Evolutionary conservation across 768 basidiomycete genomes (phyloP), one percentile per base, ranked within the genome.

Genomic region (Rhodocollybia butyracea): DNA sequence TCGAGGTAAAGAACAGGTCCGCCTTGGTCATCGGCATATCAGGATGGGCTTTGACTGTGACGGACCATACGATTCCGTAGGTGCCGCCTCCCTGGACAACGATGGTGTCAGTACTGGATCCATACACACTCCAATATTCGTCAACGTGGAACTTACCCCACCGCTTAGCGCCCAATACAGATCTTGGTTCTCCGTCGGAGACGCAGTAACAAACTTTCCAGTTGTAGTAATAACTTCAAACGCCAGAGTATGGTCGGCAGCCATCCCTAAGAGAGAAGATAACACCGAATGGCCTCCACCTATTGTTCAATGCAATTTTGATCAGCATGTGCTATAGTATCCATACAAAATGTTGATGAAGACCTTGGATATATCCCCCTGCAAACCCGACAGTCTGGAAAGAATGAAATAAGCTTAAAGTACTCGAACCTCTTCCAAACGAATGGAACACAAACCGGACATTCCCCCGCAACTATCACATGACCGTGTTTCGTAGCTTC

Each of bases 201-300:
- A 69, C 50, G 59, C 70, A 57, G 60, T 67, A 51, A 59, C 60
- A 48, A 65, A 64, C 21, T 64, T 30, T 10, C 76, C 77, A 50
- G 70, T 64, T 1, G 77, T 70, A 2, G 76, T 77, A 21, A 77
- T 70, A 12, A 76, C 66, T 34, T 71, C 71, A 57, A 72, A 69
- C 30, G 71, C 62, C 0, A 76, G 66, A 2, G 61, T 60, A 51
- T 65, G 67, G 56, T 61, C 64, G 15, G 57, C 59, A 12, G 59
- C 63, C 38, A 67, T 42, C 3, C 64, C 66, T 32, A 59, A 52
- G 12, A 59, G 26, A 4, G 62, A 63, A 17, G 52, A 46, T 5
- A 63, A 53, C 29, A 55, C 32, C 30, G 59, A 60, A 52, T 68
- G 41, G 3, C 51, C 51, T 30, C 31, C 39, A 21, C 39, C 5